Evolutionary conservation across 2,329 filamentous ascomycete genomes (phyloP).

Genomic region (Ceratocystis smalleyi): DNA sequence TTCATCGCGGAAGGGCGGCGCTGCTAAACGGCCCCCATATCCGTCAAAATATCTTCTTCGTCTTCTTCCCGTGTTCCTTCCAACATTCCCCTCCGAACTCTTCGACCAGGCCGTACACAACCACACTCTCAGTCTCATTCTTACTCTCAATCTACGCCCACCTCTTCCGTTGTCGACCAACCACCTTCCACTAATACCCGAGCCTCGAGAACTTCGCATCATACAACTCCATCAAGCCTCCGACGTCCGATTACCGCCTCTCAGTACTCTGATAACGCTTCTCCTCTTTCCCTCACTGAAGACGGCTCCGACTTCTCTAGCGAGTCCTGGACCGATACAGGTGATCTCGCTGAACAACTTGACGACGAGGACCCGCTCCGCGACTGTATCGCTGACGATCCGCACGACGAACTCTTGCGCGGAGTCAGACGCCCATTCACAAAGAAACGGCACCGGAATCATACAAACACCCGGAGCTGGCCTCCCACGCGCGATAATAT

Average conservation of each 20-base stretch:
- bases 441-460: constrained; percentile 21
- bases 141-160: neutral
- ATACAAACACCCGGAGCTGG: constrained; percentile 37
- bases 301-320: constrained; percentile 47
- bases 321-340: constrained; percentile 74
- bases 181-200: constrained; percentile 21
- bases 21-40: constrained; percentile 58
- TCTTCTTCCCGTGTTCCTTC: constrained; percentile 53
- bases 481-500: neutral
- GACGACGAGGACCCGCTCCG: constrained; percentile 69
- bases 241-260: neutral
- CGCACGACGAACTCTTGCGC: constrained; percentile 46
- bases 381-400: constrained; percentile 49
- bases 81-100: constrained; percentile 74
- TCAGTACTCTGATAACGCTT: neutral
- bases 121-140: neutral
- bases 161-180: neutral
- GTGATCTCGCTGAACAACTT: constrained; percentile 84
- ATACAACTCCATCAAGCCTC: constrained; percentile 20
- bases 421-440: constrained; percentile 33
- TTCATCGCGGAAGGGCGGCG: constrained; percentile 48
- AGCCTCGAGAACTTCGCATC: constrained; percentile 26
- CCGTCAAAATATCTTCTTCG: constrained; percentile 74
- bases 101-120: constrained; percentile 27
- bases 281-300: constrained; percentile 18